These are phyloP conservation scores for Amaranthus tricolor DNA, from an alignment of 179 eudicot genomes.

Conservation along the genomic window DNA sequence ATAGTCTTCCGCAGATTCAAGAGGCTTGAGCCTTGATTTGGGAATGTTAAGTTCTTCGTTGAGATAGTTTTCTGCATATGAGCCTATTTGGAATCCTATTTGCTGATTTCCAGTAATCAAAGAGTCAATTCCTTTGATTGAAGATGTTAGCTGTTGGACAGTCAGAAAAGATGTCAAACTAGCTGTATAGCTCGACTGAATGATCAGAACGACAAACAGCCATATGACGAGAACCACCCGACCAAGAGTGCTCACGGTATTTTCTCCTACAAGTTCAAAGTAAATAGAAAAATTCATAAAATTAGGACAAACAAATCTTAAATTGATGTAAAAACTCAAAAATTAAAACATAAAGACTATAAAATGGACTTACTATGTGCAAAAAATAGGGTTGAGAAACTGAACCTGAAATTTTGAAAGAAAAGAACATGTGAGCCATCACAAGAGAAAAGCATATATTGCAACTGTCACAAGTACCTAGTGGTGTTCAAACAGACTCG, in stretches of 20 bases:
- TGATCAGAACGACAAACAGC: conserved; percentile 66
- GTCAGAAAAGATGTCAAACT: conserved; percentile 70
- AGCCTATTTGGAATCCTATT: conserved; percentile 63
- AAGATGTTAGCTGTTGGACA: conserved; percentile 53
- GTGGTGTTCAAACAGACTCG: too few species aligned
- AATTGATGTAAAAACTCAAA: neutral
- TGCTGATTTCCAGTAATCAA: conserved; percentile 35
- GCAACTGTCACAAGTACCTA: neutral
- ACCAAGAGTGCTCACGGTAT: conserved; percentile 62
- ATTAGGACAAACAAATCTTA: neutral
- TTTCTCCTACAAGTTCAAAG: conserved; percentile 44
- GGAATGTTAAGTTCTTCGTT: conserved; percentile 48
- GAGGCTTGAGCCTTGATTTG: conserved; percentile 43
- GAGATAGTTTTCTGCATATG: conserved; percentile 57
- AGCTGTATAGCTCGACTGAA: conserved; percentile 71
- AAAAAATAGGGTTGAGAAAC: conserved; percentile 75
- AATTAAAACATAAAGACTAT: neutral
- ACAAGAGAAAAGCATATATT: conserved; percentile 5
- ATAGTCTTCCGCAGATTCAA: conserved; percentile 39
- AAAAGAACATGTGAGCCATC: neutral
- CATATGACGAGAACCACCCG: conserved; percentile 61
- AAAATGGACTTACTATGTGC: conserved; percentile 63
- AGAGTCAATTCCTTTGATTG: conserved; percentile 57
- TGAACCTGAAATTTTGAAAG: conserved; percentile 56
- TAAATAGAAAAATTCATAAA: neutral